Conservation (phyloP, 2,329 filamentous ascomycete species). For the Scedosporium dehoogii region DNA sequence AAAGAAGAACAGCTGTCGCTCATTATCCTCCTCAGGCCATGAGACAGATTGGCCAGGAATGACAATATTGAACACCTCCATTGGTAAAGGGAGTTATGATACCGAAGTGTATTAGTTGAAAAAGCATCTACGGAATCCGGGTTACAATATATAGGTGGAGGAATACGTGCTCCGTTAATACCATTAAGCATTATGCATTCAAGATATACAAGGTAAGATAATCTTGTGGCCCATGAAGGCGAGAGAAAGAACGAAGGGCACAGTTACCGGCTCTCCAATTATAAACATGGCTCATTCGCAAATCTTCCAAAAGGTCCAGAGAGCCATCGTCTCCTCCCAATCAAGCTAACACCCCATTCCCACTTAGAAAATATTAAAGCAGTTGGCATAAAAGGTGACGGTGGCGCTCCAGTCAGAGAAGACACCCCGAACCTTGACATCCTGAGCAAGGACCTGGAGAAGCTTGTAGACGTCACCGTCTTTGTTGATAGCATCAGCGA, state of each 20-base stretch:
- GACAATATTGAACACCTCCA: no score
- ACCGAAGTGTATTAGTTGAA: no score
- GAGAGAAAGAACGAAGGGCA: background rate
- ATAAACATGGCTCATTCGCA: no score
- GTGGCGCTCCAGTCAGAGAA: slow-evolving; percentile 64
- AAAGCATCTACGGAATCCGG: no score
- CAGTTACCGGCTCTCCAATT: background rate
- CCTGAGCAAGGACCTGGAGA: slow-evolving; percentile 51
- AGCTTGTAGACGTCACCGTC: slow-evolving; percentile 59
- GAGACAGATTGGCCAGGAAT: no score
- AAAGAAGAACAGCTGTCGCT: no score
- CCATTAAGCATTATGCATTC: background rate
- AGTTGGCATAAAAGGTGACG: slow-evolving; percentile 63
- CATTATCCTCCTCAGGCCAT: no score
- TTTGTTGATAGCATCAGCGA: slow-evolving; percentile 43
- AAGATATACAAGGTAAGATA: background rate
- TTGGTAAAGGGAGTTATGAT: no score
- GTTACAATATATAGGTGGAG: background rate
- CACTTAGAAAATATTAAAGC: slow-evolving; percentile 35
- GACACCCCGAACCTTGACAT: slow-evolving; percentile 51
- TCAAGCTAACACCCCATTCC: background rate
- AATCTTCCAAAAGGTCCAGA: background rate
- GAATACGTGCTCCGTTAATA: background rate
- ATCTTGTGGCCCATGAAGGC: background rate
- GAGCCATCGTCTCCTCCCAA: background rate